These are phyloP conservation scores for Termitomyces sp. DNA, from an alignment of 768 basidiomycete species.

Conservation along the genomic window DNA sequence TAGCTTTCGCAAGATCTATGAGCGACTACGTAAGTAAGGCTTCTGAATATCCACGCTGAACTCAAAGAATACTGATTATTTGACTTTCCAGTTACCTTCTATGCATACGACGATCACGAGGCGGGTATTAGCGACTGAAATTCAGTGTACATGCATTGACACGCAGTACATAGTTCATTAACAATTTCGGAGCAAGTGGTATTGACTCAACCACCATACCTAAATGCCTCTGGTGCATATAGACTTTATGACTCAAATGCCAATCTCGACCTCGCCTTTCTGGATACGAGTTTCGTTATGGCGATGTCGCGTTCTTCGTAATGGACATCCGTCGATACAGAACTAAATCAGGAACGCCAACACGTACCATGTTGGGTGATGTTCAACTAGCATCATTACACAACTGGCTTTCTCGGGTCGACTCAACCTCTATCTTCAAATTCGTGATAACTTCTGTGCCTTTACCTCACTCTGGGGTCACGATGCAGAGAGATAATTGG, in stretches of 20 bases:
- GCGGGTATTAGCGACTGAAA: conserved; percentile 19
- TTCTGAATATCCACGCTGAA: not conserved
- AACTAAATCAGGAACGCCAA: conserved; percentile 3
- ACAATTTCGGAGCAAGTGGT: conserved; percentile 58
- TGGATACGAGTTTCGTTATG: conserved; percentile 55
- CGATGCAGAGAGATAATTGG: conserved; percentile 68
- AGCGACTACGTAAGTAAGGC: conserved; percentile 63
- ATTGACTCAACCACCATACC: conserved; percentile 51
- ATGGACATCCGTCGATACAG: conserved; percentile 36
- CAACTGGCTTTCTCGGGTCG: conserved; percentile 63
- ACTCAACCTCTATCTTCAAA: conserved; percentile 69
- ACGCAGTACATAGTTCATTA: conserved; percentile 39
- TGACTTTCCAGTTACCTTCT: conserved; percentile 62
- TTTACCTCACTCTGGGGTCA: conserved; percentile 68
- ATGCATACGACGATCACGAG: conserved; percentile 74
- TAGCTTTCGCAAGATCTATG: conserved; percentile 63
- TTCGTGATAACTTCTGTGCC: conserved; percentile 73
- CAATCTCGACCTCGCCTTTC: conserved; percentile 46
- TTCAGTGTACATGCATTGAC: not conserved
- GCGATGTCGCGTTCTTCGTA: conserved; percentile 74
- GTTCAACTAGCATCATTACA: conserved; percentile 54
- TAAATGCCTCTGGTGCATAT: conserved; percentile 57
- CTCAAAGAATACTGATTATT: not conserved
- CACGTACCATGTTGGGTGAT: conserved; percentile 66
- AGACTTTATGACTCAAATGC: conserved; percentile 55